phyloP scores from a whole-genome alignment of 2,329 filamentous ascomycete species.

The Bipolaris sorokiniana region DNA sequence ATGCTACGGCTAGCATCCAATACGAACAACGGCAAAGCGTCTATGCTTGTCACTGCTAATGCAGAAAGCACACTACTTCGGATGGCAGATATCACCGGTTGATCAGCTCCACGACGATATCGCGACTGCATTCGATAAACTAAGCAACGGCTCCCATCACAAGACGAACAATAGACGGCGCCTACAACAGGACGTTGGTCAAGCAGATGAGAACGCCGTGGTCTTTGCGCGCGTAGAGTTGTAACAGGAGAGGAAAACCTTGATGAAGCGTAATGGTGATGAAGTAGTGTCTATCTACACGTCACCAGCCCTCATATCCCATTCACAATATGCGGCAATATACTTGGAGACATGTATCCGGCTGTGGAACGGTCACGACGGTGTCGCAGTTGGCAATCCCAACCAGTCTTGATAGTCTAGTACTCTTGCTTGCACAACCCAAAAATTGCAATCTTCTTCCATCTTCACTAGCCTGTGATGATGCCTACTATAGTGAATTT shows the following conservation, averaged over 20 bases:
- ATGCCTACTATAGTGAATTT: not conserved
- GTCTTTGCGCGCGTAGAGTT: not conserved
- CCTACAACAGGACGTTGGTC: not conserved
- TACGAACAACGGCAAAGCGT: slow-evolving; percentile 17
- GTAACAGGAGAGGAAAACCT: not conserved
- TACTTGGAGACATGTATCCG: not conserved
- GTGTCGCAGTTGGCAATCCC: slow-evolving; percentile 1
- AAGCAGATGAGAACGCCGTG: slow-evolving; percentile 1
- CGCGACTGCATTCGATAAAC: slow-evolving; percentile 1
- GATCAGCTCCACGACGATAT: slow-evolving; percentile 1
- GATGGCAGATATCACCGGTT: slow-evolving; percentile 6
- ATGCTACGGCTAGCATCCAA: slow-evolving; percentile 35
- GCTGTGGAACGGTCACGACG: not conserved
- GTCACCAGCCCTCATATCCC: not conserved
- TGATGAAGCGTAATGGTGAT: slow-evolving; percentile 1
- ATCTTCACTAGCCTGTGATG: not conserved
- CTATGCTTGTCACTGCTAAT: slow-evolving; percentile 8
- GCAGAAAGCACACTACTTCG: slow-evolving; percentile 9
- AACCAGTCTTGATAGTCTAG: slow-evolving; percentile 1
- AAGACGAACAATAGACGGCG: not conserved
- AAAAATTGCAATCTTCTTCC: slow-evolving; percentile 2
- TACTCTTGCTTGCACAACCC: not conserved
- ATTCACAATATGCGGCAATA: slow-evolving; percentile 2
- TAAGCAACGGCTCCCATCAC: not conserved
- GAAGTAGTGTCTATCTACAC: slow-evolving; percentile 1